phyloP scores from a whole-genome alignment of 495 filamentous ascomycete genomes.

The Clohesyomyces aquaticus region DNA sequence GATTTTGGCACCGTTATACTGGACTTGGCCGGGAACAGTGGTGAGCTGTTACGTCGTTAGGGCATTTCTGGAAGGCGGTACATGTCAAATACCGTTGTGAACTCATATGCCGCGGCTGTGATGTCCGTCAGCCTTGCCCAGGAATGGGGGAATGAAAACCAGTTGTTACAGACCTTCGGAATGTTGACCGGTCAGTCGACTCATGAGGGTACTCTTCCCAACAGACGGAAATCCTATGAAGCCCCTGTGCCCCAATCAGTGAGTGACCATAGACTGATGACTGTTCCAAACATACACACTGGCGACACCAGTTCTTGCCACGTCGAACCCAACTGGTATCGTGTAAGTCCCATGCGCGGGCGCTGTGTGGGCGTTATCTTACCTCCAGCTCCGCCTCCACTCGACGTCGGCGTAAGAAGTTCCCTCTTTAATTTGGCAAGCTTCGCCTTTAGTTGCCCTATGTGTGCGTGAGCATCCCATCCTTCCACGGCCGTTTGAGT shows the following conservation, averaged over 20 bases:
- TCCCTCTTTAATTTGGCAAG: constrained; percentile 97
- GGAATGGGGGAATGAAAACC: neutral
- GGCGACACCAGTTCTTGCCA: constrained; percentile 95
- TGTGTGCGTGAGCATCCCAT: constrained; percentile 1
- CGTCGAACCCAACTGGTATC: constrained; percentile 82
- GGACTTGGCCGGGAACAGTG: constrained; percentile 93
- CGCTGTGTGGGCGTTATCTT: constrained; percentile 40
- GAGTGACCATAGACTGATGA: neutral
- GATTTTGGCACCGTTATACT: constrained; percentile 96
- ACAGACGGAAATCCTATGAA: constrained; percentile 88
- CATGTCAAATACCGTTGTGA: constrained; percentile 66
- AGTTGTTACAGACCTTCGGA: constrained; percentile 68
- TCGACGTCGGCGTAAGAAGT: constrained; percentile 79
- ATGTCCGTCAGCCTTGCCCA: constrained; percentile 11
- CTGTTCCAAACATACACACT: constrained; percentile 70
- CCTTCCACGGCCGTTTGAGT: too few relatives aligned
- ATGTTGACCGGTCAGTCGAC: constrained; percentile 88
- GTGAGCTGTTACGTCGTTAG: constrained; percentile 61
- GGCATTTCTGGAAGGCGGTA: neutral
- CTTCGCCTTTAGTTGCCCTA: constrained; percentile 95
- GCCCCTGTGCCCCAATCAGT: constrained; percentile 43
- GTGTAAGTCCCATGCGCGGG: constrained; percentile 8
- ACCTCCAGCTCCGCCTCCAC: constrained; percentile 82
- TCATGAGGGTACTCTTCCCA: constrained; percentile 98
- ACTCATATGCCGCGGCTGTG: constrained; percentile 92